Evolutionary conservation across 2,329 filamentous ascomycete genomes (phyloP).

Genomic region (Pseudonectria foliicola): DNA sequence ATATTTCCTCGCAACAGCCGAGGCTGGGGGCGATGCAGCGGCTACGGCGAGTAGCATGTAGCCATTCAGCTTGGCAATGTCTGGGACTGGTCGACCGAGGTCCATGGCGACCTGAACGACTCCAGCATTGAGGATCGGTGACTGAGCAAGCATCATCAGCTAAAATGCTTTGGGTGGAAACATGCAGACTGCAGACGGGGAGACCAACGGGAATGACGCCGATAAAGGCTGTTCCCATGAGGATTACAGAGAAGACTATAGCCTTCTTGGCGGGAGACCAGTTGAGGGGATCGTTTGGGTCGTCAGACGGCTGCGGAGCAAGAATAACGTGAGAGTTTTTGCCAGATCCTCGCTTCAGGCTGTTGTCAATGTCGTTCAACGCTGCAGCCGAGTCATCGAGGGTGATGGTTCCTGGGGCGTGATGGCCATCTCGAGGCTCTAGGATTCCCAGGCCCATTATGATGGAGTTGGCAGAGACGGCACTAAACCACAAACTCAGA

Average conservation of each 20-base stretch:
- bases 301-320: slow-evolving; percentile 7
- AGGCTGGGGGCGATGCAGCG: slow-evolving; percentile 3
- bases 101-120: slow-evolving; percentile 3
- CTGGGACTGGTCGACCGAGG: slow-evolving; percentile 1
- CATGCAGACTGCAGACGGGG: too few species aligned
- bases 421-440: slow-evolving; percentile 1
- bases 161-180: neutral
- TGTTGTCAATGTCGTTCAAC: neutral
- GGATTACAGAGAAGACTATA: slow-evolving; percentile 2
- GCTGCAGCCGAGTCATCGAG: slow-evolving; percentile 1
- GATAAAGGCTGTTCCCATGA: slow-evolving; percentile 2
- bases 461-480: neutral
- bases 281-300: slow-evolving; percentile 8
- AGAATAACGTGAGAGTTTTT: slow-evolving; percentile 5
- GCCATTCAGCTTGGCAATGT: slow-evolving; percentile 5
- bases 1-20: slow-evolving; percentile 5
- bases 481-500: too few species aligned
- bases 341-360: slow-evolving; percentile 4
- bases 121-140: slow-evolving; percentile 4
- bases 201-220: slow-evolving; percentile 3
- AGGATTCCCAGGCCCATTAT: slow-evolving; percentile 4
- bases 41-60: slow-evolving; percentile 3
- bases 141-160: neutral
- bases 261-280: slow-evolving; percentile 3
- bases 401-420: slow-evolving; percentile 4